Conservation (phyloP, 2,329 filamentous ascomycete genomes). For the Hypoxylon sp. region DNA sequence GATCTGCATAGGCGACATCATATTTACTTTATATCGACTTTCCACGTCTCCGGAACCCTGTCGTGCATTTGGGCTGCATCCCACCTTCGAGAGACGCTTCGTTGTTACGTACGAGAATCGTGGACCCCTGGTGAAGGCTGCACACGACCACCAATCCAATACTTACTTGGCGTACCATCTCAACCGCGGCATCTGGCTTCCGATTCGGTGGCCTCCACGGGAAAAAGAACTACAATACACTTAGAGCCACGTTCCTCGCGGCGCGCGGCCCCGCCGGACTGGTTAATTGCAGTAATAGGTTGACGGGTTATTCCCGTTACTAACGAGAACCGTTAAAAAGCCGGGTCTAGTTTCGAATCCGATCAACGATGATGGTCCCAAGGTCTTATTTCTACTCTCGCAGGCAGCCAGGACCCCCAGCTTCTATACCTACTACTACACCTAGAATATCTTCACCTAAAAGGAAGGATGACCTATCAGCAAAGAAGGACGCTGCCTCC, state of each 20-base stretch:
- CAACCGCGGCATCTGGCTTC: conserved; percentile 36
- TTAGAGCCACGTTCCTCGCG: conserved; percentile 37
- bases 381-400: conserved; percentile 56
- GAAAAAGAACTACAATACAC: conserved; percentile 23
- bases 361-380: conserved; percentile 56
- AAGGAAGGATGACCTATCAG: conserved; percentile 51
- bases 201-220: conserved; percentile 34
- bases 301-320: conserved; percentile 39
- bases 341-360: conserved; percentile 28
- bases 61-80: conserved; percentile 42
- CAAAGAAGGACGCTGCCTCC: conserved; percentile 39
- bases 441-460: conserved; percentile 36
- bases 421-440: conserved; percentile 38
- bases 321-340: conserved; percentile 41
- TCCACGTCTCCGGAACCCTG: conserved; percentile 47
- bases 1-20: conserved; percentile 44
- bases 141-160: conserved; percentile 38
- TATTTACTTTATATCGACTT: conserved; percentile 32
- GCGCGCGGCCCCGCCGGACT: conserved; percentile 26
- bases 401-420: conserved; percentile 46
- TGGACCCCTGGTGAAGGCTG: conserved; percentile 36
- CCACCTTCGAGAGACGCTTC: conserved; percentile 33
- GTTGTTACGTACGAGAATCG: conserved; percentile 50
- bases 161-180: conserved; percentile 35
- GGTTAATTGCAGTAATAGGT: conserved; percentile 40